These are phyloP conservation scores for Parasarocladium wereldwijsianum DNA, from an alignment of 2,329 filamentous ascomycete species.

Conservation along the genomic window DNA sequence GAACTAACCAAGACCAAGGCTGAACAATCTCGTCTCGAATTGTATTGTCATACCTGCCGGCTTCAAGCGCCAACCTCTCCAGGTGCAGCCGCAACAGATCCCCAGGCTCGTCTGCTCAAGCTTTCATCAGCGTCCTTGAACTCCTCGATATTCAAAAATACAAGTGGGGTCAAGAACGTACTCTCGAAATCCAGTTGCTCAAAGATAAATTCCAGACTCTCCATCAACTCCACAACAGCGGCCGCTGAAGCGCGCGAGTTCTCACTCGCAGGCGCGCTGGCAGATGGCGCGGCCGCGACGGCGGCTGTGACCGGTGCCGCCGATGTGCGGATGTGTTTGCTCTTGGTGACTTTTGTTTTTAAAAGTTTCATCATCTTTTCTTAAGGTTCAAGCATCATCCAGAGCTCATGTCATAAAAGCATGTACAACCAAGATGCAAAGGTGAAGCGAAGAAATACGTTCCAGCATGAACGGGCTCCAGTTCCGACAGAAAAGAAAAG, in stretches of 20 bases:
- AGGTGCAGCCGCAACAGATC: conserved; percentile 11
- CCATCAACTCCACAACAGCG: conserved; percentile 9
- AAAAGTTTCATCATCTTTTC: too few species aligned
- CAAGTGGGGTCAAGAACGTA: conserved; percentile 1
- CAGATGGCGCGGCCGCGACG: neutral
- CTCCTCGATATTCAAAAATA: neutral
- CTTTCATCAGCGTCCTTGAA: neutral
- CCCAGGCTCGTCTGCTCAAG: conserved; percentile 8
- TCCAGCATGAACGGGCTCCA: too few species aligned
- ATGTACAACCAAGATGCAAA: too few species aligned
- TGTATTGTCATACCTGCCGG: conserved; percentile 10
- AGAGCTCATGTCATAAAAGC: too few species aligned
- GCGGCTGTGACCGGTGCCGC: conserved; percentile 1
- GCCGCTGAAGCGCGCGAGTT: conserved; percentile 10
- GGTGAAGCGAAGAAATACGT: too few species aligned
- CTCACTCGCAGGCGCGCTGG: conserved; percentile 6
- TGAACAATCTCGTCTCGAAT: conserved; percentile 3
- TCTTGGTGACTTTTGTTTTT: conserved; percentile 3
- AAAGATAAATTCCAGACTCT: conserved; percentile 11
- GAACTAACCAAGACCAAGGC: conserved; percentile 7
- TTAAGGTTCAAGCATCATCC: too few species aligned
- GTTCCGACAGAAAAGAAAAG: too few species aligned
- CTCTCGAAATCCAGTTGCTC: conserved; percentile 10
- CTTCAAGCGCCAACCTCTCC: conserved; percentile 9
- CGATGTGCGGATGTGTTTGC: neutral